Conservation (phyloP, 164 flowering plant species). For the Dillenia turbinata region DNA sequence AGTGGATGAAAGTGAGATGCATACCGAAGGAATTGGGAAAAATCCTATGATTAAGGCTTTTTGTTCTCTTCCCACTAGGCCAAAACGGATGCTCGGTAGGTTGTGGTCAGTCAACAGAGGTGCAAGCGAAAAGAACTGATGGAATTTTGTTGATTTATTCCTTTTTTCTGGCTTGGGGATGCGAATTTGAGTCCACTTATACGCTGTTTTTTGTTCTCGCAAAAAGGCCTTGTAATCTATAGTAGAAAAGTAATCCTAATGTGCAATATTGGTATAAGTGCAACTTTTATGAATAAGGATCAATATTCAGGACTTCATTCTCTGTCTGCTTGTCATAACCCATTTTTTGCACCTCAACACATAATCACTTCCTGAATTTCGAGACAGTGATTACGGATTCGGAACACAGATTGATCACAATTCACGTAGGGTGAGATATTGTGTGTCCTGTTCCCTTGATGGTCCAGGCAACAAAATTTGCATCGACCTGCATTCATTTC, state of each 20-base stretch:
- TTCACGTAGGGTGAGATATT: too few species aligned
- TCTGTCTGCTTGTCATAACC: too few species aligned
- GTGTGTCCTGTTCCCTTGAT: too few species aligned
- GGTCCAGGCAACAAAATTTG: too few species aligned
- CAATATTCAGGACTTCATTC: too few species aligned
- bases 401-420: too few species aligned
- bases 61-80: conserved; percentile 54
- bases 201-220: conserved; percentile 4
- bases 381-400: too few species aligned
- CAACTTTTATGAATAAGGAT: too few species aligned
- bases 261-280: conserved; percentile 34
- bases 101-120: conserved; percentile 68
- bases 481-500: too few species aligned
- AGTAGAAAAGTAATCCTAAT: conserved; percentile 19
- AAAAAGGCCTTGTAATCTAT: conserved; percentile 1
- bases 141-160: conserved; percentile 14
- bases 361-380: too few species aligned
- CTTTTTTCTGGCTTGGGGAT: conserved; percentile 7
- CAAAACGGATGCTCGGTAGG: conserved; percentile 81
- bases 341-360: too few species aligned
- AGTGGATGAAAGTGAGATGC: conserved; percentile 31
- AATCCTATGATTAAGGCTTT: conserved; percentile 48
- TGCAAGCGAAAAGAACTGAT: conserved; percentile 57
- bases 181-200: conserved; percentile 7
- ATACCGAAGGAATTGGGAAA: conserved; percentile 31